A percentile compares a stretch with the other conserved stretches of the same genome.
Evolutionary conservation across 805 yeast genomes (phyloP).

Genomic region (Nakazawaea molendinolei): DNA sequence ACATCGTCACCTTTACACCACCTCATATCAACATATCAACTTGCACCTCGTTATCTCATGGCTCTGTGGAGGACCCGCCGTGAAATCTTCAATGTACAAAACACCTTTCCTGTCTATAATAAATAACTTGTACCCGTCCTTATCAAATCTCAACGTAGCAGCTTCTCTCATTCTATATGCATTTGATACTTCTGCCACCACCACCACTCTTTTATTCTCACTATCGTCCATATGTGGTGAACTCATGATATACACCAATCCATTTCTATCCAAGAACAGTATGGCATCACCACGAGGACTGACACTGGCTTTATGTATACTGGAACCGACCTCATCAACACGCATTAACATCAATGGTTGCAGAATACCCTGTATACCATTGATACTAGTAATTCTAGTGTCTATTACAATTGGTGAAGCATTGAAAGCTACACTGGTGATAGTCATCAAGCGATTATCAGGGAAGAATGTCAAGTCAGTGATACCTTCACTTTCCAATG

Average conservation of each 20-base stretch:
- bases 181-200: slow-evolving; percentile 72
- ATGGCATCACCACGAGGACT: slow-evolving; percentile 86
- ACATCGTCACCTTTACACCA: too few species aligned
- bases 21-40: slow-evolving; percentile 31
- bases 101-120: slow-evolving; percentile 78
- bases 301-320: slow-evolving; percentile 64
- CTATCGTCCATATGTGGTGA: slow-evolving; percentile 51
- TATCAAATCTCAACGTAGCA: slow-evolving; percentile 72
- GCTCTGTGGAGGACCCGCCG: slow-evolving; percentile 75
- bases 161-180: slow-evolving; percentile 68
- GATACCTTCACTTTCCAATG: slow-evolving; percentile 81
- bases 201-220: slow-evolving; percentile 52
- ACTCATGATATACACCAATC: slow-evolving; percentile 62
- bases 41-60: slow-evolving; percentile 63
- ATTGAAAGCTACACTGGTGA: slow-evolving; percentile 53
- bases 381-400: slow-evolving; percentile 44
- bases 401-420: slow-evolving; percentile 65
- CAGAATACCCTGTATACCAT: slow-evolving; percentile 36
- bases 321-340: slow-evolving; percentile 74
- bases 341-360: slow-evolving; percentile 56
- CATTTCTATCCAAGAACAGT: slow-evolving; percentile 75
- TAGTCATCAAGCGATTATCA: slow-evolving; percentile 45
- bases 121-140: slow-evolving; percentile 74
- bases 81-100: slow-evolving; percentile 76
- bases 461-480: slow-evolving; percentile 75